Conservation (phyloP, 352 stramenopile species). For the Thraustochytrium sp. region DNA sequence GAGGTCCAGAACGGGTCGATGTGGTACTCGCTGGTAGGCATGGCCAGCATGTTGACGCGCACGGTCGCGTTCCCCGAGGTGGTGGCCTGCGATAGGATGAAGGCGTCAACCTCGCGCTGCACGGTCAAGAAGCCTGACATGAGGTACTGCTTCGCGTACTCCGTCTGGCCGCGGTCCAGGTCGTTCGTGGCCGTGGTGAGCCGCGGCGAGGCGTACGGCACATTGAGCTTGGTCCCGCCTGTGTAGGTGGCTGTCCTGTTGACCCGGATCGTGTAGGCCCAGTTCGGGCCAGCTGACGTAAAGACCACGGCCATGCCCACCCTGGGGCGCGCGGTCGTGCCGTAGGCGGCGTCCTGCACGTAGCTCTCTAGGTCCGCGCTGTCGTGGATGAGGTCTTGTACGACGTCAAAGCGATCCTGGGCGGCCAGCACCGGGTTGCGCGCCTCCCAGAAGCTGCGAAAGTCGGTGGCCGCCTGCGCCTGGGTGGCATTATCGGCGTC, state of each 20-base stretch:
- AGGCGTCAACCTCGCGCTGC: slow-evolving; percentile 19
- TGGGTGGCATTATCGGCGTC: not conserved
- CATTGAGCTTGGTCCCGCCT: not conserved
- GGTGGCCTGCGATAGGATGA: slow-evolving; percentile 12
- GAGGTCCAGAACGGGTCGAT: slow-evolving; percentile 5
- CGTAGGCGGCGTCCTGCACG: not conserved
- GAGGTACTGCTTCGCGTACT: slow-evolving; percentile 35
- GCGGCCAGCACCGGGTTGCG: not conserved
- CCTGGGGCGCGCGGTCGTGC: not conserved
- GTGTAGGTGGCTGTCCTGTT: not conserved
- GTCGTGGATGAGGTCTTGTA: not conserved
- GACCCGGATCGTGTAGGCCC: slow-evolving; percentile 15
- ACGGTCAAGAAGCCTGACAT: slow-evolving; percentile 36
- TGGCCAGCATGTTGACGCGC: slow-evolving; percentile 3
- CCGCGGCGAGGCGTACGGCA: too few relatives aligned
- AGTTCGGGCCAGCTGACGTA: not conserved
- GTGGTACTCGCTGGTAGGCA: not conserved
- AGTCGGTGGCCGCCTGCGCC: not conserved
- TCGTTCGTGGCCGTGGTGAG: not conserved
- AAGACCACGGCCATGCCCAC: not conserved
- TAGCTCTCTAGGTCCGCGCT: not conserved
- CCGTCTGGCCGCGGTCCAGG: not conserved
- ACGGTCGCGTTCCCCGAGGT: not conserved
- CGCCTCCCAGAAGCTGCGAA: not conserved
- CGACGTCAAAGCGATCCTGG: not conserved